A percentile compares a stretch with the other conserved stretches of the same genome.
Conservation (phyloP, 2,329 filamentous ascomycete genomes). For the Epichloe festucae region DNA sequence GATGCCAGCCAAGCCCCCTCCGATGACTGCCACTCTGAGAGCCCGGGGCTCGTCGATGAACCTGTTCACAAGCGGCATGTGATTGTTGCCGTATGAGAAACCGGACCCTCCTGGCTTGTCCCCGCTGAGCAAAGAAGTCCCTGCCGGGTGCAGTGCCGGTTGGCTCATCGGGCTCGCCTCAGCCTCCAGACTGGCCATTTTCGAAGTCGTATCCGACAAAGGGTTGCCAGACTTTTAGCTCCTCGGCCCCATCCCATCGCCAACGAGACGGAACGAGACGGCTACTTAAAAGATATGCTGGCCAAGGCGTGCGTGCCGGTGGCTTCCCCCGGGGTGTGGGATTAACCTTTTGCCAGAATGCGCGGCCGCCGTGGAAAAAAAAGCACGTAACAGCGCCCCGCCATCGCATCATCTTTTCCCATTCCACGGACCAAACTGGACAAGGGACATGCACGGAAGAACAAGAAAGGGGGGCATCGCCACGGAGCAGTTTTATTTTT, state of each 20-base stretch:
- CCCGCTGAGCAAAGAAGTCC: too few relatives aligned
- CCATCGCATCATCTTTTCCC: background rate
- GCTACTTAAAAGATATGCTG: background rate
- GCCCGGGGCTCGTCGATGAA: constrained; percentile 23
- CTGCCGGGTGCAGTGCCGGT: background rate
- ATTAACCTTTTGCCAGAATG: background rate
- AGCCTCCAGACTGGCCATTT: background rate
- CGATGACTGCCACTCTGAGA: constrained; percentile 23
- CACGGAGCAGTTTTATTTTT: too few relatives aligned
- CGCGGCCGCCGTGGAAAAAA: background rate
- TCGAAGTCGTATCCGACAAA: background rate
- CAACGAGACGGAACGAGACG: background rate
- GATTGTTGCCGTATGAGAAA: background rate
- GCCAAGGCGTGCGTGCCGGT: background rate
- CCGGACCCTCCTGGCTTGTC: too few relatives aligned
- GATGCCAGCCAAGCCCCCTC: constrained; percentile 23
- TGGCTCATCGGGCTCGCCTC: background rate
- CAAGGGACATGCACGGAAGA: background rate
- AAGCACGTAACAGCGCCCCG: constrained; percentile 1
- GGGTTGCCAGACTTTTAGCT: background rate
- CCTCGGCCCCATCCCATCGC: background rate
- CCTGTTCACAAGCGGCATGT: constrained; percentile 14
- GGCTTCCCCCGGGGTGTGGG: background rate
- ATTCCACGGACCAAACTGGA: too few relatives aligned
- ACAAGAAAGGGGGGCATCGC: background rate